Base-by-base conservation (phyloP, 768 basidiomycete genomes). In the Trametes maxima region DNA sequence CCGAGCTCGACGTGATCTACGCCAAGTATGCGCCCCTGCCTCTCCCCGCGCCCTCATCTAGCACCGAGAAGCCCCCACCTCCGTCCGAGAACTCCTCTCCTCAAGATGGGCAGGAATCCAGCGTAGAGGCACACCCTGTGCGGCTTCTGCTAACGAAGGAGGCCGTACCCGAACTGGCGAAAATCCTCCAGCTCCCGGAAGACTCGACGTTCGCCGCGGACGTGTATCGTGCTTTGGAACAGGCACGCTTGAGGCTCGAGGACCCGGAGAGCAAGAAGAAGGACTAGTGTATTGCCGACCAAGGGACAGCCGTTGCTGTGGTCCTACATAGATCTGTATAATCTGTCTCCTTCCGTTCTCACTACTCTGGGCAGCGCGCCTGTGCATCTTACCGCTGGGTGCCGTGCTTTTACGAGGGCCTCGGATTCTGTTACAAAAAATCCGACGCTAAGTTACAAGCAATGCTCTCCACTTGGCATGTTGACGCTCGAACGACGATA, bases 221-320 rank as follows among this genome's bases (percentile, higher is more conserved):
- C 67, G 70, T 92, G 45, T 77, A 82, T 64, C 82, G 88, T 37
- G 90, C 89, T 5, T 70, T 90, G 13, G 84, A 85, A 60, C 90
- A 92, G 70, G 78, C 76, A 50, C 69, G 67, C 37, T 57, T 68
- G 16, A 74, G 81, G 43, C 51, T 77, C 48, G 54, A 50, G 53
- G 56, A 56, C 19, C 16, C 36, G 13, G 40, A 36, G 53, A 48
- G 10, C 28, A 24, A 17, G 43, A 16, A 45, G 39, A 50, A 48
- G 36, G n/a, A 6, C 17, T 58, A 58, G 40, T 14, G 21, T 22
- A 19, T 11, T 35, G 19, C 12, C 25, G 44, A 11, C 14, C 14
- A 7, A 44, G 17, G 6, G 5, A 5, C 19, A 33, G 28, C 28
- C 28, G 8, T 8, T 33, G 28, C 8, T 33, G 28, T 33, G 28